Percentiles rank a stretch among this genome's conserved stretches.
phyloP scores from a whole-genome alignment of 2,329 filamentous ascomycete genomes.

The Paracoccidioides brasiliensis region DNA sequence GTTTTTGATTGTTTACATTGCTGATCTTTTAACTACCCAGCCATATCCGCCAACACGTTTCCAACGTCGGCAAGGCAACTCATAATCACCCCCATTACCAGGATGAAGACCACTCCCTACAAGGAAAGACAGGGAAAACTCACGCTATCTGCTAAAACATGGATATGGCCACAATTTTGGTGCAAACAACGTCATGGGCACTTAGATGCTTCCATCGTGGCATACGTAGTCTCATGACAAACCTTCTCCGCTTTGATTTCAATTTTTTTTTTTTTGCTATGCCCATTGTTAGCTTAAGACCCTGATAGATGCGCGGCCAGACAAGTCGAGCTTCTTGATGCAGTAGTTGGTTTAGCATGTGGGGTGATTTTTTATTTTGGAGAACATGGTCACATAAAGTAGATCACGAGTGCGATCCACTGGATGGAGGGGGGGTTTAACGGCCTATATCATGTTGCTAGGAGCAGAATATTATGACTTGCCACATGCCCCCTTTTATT shows the following conservation, averaged over 20 bases:
- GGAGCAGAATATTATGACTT: not conserved
- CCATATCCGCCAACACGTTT: slow-evolving; percentile 44
- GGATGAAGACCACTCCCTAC: slow-evolving; percentile 72
- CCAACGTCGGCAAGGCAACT: slow-evolving; percentile 39
- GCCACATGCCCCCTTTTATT: no score
- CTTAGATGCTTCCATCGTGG: not conserved
- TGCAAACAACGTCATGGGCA: not conserved
- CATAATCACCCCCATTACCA: slow-evolving; percentile 42
- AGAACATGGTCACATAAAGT: not conserved
- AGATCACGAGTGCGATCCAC: not conserved
- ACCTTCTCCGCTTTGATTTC: not conserved
- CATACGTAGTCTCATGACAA: not conserved
- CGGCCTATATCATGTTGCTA: not conserved
- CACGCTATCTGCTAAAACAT: slow-evolving; percentile 61
- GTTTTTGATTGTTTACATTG: not conserved
- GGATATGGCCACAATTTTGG: not conserved
- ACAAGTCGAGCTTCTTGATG: not conserved
- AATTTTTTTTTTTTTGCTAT: not conserved
- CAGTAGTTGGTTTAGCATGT: not conserved
- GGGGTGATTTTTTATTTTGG: not conserved
- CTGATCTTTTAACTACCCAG: slow-evolving; percentile 14
- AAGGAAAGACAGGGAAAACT: slow-evolving; percentile 83
- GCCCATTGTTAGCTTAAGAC: not conserved
- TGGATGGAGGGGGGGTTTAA: not conserved
- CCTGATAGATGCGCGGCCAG: not conserved